phyloP scores from a whole-genome alignment of 768 basidiomycete genomes.

The Lactarius sanguifluus region DNA sequence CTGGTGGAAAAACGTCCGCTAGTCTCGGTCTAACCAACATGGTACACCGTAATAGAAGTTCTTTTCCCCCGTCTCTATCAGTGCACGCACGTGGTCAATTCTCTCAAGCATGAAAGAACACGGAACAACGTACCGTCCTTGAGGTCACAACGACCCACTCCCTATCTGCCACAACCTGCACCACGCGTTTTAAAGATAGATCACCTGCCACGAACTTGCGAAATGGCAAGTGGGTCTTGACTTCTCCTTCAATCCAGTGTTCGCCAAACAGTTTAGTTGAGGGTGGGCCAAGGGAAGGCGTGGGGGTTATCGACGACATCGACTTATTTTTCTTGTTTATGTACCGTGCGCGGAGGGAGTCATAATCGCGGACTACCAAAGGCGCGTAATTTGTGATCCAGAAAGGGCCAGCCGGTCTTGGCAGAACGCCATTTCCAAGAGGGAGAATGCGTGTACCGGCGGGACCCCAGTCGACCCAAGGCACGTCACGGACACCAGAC shows the following conservation, averaged over 20 bases:
- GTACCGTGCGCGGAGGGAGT: not conserved
- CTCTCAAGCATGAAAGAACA: not conserved
- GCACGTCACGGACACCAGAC: not conserved
- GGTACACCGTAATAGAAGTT: not conserved
- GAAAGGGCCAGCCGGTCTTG: conserved; percentile 14
- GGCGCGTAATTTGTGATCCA: conserved; percentile 14
- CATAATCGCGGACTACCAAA: conserved; percentile 19
- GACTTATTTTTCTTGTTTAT: not conserved
- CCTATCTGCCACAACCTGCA: conserved; percentile 14
- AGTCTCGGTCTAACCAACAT: conserved; percentile 11
- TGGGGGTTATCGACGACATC: not conserved
- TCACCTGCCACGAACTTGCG: conserved; percentile 13
- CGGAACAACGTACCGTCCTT: conserved; percentile 8
- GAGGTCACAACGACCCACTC: conserved; percentile 20
- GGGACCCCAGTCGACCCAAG: conserved; percentile 20
- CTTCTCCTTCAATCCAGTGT: conserved; percentile 6
- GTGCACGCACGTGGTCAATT: not conserved
- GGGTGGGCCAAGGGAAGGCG: not conserved
- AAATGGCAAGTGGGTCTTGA: conserved; percentile 15
- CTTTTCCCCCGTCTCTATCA: not conserved
- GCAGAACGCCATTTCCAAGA: not conserved
- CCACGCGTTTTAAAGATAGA: not conserved
- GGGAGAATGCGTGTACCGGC: conserved; percentile 10
- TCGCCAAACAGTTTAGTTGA: conserved; percentile 4
- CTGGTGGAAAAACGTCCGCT: not conserved